These are phyloP conservation scores for Cryptococcus jaspeensis DNA, from an alignment of 1,284 basidiomycete genomes.

Conservation along the genomic window DNA sequence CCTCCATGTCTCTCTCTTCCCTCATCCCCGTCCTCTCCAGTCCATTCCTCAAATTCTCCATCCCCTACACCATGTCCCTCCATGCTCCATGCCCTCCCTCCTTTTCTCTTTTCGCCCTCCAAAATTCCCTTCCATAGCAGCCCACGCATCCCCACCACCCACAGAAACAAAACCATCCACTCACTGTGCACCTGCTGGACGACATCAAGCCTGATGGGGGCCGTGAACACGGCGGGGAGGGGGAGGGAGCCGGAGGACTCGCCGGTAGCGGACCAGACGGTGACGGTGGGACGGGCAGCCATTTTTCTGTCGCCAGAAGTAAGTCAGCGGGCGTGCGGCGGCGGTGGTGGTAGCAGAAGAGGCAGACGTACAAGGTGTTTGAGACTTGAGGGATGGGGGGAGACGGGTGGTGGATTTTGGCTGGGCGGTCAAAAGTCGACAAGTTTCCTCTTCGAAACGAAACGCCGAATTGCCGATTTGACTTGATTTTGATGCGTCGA, in stretches of 20 bases:
- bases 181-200: constrained; percentile 97
- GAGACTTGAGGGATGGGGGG: constrained; percentile 16
- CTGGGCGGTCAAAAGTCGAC: constrained; percentile 3
- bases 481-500: no score
- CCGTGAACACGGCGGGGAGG: constrained; percentile 94
- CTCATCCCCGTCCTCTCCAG: background rate
- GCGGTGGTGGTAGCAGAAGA: background rate
- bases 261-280: constrained; percentile 72
- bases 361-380: constrained; percentile 10
- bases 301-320: constrained; percentile 54
- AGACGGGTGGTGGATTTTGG: background rate
- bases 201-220: constrained; percentile 97
- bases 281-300: constrained; percentile 87
- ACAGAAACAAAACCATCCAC: constrained; percentile 46
- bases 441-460: background rate
- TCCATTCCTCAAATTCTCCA: background rate
- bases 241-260: constrained; percentile 87
- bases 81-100: background rate
- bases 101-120: background rate
- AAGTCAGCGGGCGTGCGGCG: background rate
- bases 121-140: background rate
- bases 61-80: background rate
- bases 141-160: background rate
- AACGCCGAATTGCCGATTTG: no score
- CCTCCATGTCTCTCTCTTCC: background rate